Evolutionary conservation across 768 basidiomycete species (phyloP), one percentile per base, ranked within the genome.

Genomic region (Mycena crocata): DNA sequence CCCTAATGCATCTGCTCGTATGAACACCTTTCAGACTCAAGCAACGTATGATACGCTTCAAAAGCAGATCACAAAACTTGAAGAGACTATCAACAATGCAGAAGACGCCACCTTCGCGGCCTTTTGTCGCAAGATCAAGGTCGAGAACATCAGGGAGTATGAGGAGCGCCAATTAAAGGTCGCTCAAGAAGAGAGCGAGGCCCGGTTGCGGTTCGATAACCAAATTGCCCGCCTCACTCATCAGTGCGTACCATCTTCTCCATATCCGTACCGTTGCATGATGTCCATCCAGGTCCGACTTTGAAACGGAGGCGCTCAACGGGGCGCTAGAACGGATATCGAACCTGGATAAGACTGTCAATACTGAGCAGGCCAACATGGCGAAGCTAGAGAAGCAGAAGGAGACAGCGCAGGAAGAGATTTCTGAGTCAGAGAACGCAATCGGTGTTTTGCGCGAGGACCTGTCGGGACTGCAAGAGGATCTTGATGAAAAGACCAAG

Each of bases 111-210:
- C 96, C 15, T 99, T 96, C 74, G 81, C 78, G 1, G 77, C 80
- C 4, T 98, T 99, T 80, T 98, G 96, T 75, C 76, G 79, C 39
- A 86, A 88, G 70, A 95, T 98, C 69, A 86, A 89, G 13, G 91
- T 98, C 9, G 76, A 80, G 19, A 90, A 90, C 78, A 95, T 99
- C 68, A 89, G 96, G 30, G 94, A 96, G 71, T 99, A 96, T 75
- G 97, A 99, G 78, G 93, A 95, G 74, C 89, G 92, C 24, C 95
- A 97, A 73, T 82, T 98, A 32, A 93, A 91, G 76, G 87, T 93
- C 26, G 94, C 93, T 0, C 91, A 95, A 77, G 93, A 93, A 72
- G 95, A 95, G 77, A 93, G 88, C 73, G 93, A 93, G 71, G 93
- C 93, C 10, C 82, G 93, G 62, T 79, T 96, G 69, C 86, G 91